phyloP scores from a whole-genome alignment of 371 early-diverging fungal genomes.

The Mortierella sp. region DNA sequence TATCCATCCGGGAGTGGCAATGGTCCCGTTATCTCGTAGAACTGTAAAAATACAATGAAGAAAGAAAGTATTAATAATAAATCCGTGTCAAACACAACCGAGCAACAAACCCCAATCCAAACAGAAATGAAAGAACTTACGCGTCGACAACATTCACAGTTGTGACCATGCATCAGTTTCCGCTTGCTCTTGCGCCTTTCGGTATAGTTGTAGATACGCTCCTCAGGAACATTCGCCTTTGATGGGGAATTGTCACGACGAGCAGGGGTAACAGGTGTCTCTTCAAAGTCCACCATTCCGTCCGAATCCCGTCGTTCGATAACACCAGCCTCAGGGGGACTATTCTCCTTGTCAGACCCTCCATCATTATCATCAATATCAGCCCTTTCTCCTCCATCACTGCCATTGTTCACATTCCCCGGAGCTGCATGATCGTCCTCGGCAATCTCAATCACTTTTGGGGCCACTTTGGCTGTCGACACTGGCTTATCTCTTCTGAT shows the following conservation, averaged over 20 bases:
- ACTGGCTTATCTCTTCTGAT: constrained; percentile 5
- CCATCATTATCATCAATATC: not conserved
- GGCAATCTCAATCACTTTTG: not conserved
- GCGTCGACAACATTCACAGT: constrained; percentile 51
- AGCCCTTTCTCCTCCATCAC: not conserved
- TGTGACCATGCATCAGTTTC: constrained; percentile 55
- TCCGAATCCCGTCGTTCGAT: not conserved
- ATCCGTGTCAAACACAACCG: not conserved
- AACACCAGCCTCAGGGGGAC: constrained; percentile 6
- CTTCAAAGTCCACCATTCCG: not conserved
- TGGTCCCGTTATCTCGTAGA: constrained; percentile 47
- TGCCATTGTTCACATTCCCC: not conserved
- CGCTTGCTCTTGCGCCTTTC: constrained; percentile 50
- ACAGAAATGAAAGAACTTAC: constrained; percentile 18
- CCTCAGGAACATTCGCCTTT: constrained; percentile 6
- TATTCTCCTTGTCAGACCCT: constrained; percentile 27
- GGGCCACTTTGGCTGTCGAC: not conserved
- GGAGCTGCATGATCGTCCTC: not conserved
- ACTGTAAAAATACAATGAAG: constrained; percentile 15
- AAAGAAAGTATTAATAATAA: not conserved
- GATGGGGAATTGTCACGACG: not conserved
- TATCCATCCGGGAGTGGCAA: constrained; percentile 53
- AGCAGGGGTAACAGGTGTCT: not conserved
- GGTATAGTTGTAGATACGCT: constrained; percentile 40
- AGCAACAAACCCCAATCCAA: not conserved